Conservation (phyloP, 1,139 yeast species). For the Arxiozyma slooffiae region DNA sequence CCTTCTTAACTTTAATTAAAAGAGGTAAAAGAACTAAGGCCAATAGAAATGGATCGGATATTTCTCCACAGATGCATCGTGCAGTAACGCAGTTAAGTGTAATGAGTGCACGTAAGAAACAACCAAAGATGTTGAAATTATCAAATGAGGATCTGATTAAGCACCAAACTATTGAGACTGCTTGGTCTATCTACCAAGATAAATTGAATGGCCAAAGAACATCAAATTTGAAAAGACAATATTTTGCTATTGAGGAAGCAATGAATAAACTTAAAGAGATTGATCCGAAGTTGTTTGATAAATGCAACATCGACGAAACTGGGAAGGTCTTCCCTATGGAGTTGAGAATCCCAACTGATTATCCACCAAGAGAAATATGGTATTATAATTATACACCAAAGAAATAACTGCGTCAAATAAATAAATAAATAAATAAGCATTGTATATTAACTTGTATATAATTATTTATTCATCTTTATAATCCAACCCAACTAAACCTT, state of each 20-base stretch:
- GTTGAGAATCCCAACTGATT: conserved; percentile 79
- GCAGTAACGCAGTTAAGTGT: conserved; percentile 74
- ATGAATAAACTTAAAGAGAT: conserved; percentile 55
- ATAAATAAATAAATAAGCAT: not conserved
- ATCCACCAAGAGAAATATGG: conserved; percentile 57
- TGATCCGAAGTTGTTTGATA: conserved; percentile 30
- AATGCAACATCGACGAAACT: conserved; percentile 29
- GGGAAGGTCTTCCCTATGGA: conserved; percentile 59
- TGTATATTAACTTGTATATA: not conserved
- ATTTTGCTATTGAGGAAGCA: conserved; percentile 56
- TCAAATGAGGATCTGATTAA: conserved; percentile 76
- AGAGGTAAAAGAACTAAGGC: conserved; percentile 1
- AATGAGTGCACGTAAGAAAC: conserved; percentile 75
- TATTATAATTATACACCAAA: conserved; percentile 7
- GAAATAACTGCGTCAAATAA: not conserved
- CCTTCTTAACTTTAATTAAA: not conserved
- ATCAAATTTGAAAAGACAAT: conserved; percentile 50
- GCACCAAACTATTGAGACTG: conserved; percentile 73
- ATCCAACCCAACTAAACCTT: conserved; percentile 20
- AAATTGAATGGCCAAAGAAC: conserved; percentile 39
- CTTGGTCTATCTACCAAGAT: conserved; percentile 53
- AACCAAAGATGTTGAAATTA: conserved; percentile 69
- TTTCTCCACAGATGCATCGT: conserved; percentile 54
- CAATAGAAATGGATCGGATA: not conserved
- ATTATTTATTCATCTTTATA: not conserved